Evolutionary conservation across 202 grass and related monocot species (phyloP), one percentile per base, ranked within the genome.

Genomic region (Zoysia matrella): DNA sequence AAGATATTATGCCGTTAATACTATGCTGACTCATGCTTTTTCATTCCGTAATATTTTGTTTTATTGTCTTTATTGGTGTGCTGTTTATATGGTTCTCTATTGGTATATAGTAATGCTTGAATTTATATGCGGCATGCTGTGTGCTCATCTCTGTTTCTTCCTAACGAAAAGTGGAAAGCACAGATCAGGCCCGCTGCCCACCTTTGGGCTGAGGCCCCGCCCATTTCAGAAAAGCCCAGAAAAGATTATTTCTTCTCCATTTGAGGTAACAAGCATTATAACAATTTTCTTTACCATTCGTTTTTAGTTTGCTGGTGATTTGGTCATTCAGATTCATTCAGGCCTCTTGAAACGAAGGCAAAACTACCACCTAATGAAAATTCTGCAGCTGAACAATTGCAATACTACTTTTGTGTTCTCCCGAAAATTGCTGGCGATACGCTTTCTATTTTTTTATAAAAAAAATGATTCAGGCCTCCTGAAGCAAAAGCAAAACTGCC

Each of bases 1-100:
- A 40, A 7, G 51, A 73, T 60, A 5, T 13, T 63, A 47, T 74
- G 75, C 11, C 72, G 73, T 79, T 50, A 84, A 76, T 74, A 30
- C 79, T 75, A 71, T 80, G 47, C 78, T 73, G 73, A 84, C 82
- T 68, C 55, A 1, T 77, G 47, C 47, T 66, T 55, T 14, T 71
- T 18, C 71, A 7, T 87, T 66, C n/a, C 22, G 13, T 43, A 8
- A 2, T 47, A 3, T 5, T 15, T 41, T 50, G 8, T 72, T 43
- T 50, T 71, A 9, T 71, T 66, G 50, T 3, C 10, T 71, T 49
- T 3, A 22, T 9, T 65, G 4, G 1, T 65, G 41, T 47, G 52
- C 12, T 10, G 40, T 71, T 10, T 22, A 8, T 13, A 5, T 1
- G 0, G 2, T 15, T 51, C 6, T 3, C 22, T 22, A 4, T 18